Evolutionary conservation across 2,329 filamentous ascomycete genomes (phyloP), one percentile per base, ranked within the genome.

Genomic region (Monilinia laxa): DNA sequence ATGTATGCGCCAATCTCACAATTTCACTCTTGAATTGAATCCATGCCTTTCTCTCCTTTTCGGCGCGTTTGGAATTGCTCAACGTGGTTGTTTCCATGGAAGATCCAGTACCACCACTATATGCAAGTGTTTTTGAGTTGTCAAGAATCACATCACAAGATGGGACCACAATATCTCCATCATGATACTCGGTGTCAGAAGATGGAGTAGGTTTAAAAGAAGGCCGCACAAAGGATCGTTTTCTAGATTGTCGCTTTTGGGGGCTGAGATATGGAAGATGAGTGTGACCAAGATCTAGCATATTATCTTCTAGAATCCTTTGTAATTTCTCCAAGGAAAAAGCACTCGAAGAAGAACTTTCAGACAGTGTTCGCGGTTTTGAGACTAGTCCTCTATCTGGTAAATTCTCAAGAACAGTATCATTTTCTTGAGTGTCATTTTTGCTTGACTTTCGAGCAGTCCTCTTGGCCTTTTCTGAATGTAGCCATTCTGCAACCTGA

Each of bases 1-100:
- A 81, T 0, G 95, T 99, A 77, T 98, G 95, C 0, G 92, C 84
- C 67, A 98, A 83, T 49, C 93, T 90, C 65, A 98, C 85, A 69
- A 98, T 95, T 76, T 99, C 94, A 68, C 88, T 90, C 78, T 97
- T 97, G 83, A 97, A 99, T 11, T 78, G 82, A n/a, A 85, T 76
- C 95, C 94, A 97, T 3, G 88, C 88, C 75, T 91, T 88, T 53
- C 82, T 85, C 68, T 94, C 91, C 75, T 90, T 92, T 42, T 85
- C 82, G 51, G 82, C 82, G 67, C 79, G 81, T 65, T 80, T 81
- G 62, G 79, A 80, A 3, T 78, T 78, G 55, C 78, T 75, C 3
- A 80, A 76, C 5, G 80, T 77, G 31, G 68, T 54, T 6, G 79
- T 79, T 6, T 78, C 78, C n/a, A 73, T 70, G 14, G 80, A 79